Base-by-base conservation (phyloP, 257 asterid genomes). In the Orobanche coerulescens region DNA sequence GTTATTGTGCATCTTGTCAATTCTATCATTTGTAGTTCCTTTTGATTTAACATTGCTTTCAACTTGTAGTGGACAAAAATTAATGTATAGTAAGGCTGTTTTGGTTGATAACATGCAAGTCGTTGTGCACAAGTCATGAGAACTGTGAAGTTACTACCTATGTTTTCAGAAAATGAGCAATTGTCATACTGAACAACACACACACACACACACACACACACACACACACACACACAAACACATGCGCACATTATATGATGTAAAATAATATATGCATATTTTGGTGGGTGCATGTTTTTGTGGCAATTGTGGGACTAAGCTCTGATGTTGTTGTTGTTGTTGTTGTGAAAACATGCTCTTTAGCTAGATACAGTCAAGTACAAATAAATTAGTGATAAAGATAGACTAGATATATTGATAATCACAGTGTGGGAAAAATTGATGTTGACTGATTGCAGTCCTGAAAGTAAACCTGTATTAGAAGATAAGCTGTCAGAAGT, bases 401-500 rank as follows among this genome's bases (percentile, higher is more conserved):
- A 39, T 19, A 26, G 47, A 24, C 23, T 36, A 37, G n/a, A n/a
- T n/a, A n/a, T n/a, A 19, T 25, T 43, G 37, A 39, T 34, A 20
- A 14, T 12, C 18, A 42, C 1, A 15, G 16, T 37, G 31, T 60
- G 36, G 19, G 9, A 52, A 26, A 37, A 37, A 52, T 25, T 48
- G 46, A 6, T 52, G 44, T 40, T 55, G 58, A 64, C 50, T 59
- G 71, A 56, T 61, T 78, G 82, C 90, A 92, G 96, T 64, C 75
- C 81, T 24, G 95, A 92, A 71, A 82, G 88, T 65, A 82, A 76
- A 75, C 28, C 80, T 9, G 61, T 88, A 59, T 11, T 86, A 61
- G 94, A 88, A 74, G 96, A 82, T 76, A 77, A 83, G 72, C 78
- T 92, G 49, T 62, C 87, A 16, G 95, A 81, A 71, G 85, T 92